Evolutionary conservation across 306 rosid species (phyloP), one percentile per base, ranked within the genome.

Genomic region (Styphnolobium japonicum): DNA sequence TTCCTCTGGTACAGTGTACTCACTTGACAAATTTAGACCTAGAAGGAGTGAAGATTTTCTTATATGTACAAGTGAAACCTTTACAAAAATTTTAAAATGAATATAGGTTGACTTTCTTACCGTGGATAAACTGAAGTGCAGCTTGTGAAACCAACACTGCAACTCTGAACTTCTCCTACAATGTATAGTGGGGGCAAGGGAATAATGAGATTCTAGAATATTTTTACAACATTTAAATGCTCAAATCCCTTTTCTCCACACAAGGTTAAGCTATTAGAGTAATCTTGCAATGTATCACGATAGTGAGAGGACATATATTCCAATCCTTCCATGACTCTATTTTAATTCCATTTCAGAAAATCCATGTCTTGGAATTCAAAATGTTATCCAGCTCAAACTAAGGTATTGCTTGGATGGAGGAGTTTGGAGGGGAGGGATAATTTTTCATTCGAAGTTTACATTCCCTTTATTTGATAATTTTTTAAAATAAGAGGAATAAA

Each of bases 61-160:
- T 68, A 81, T 73, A 53, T 8, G 23, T 52, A 52, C 43, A 71
- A 14, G 16, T 11, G 40, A 61, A 74, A 37, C 27, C 27, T 19
- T 49, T 4, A 11, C 36, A 76, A 42, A 48, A 62, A 80, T 29
- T 15, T 5, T 27, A 45, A 62, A 31, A 81, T 33, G 16, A 3
- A 9, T 42, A 63, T 31, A 61, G 33, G 61, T 80, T 75, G 71
- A 77, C 29, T 70, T 45, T 40, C 89, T 84, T 84, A 93, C 99
- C 98, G 55, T 93, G 90, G 75, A 95, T 93, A 85, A 95, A 95
- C 84, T 95, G 98, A 67, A 95, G 99, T 11, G 99, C 99, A 69
- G 99, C 99, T 91, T 95, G 98, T 37, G 99, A 95, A 80, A 95
- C 99, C 91, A 95, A 85, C 83, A 95, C 95, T 67, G 99, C 99